Percentiles rank a stretch among this genome's conserved stretches.
phyloP scores from a whole-genome alignment of 768 basidiomycete species.

The Lanmaoa rubissima region DNA sequence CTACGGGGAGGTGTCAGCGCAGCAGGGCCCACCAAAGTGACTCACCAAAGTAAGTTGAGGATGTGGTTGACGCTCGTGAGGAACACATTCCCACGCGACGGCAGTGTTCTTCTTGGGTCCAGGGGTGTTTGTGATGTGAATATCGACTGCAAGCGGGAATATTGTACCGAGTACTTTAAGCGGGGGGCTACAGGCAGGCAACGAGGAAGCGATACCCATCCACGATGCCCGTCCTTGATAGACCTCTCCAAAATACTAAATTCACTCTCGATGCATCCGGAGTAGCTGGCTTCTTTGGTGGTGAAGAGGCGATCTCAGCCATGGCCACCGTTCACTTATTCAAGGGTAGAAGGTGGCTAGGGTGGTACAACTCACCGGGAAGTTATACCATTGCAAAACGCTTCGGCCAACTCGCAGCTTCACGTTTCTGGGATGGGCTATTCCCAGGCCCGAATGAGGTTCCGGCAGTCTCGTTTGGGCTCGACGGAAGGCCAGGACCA shows the following conservation, averaged over 20 bases:
- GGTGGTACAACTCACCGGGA: slow-evolving; percentile 39
- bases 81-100: too few species aligned
- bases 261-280: slow-evolving; percentile 32
- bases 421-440: slow-evolving; percentile 32
- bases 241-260: slow-evolving; percentile 1
- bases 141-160: not conserved
- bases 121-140: too few species aligned
- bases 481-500: slow-evolving; percentile 30
- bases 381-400: slow-evolving; percentile 34
- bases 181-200: not conserved
- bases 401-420: slow-evolving; percentile 30
- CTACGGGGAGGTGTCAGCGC: too few species aligned
- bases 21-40: too few species aligned
- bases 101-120: too few species aligned
- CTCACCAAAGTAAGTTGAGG: too few species aligned
- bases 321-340: slow-evolving; percentile 37
- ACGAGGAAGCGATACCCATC: not conserved
- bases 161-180: not conserved
- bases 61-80: too few species aligned
- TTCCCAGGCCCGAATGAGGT: slow-evolving; percentile 31
- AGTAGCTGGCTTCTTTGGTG: slow-evolving; percentile 37
- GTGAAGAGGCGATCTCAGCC: slow-evolving; percentile 37
- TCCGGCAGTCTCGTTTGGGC: slow-evolving; percentile 28
- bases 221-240: slow-evolving; percentile 18
- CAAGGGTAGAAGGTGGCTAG: slow-evolving; percentile 32